These are phyloP conservation scores for Euphorbia celastroides DNA, from an alignment of 441 rosid genomes.

Conservation along the genomic window DNA sequence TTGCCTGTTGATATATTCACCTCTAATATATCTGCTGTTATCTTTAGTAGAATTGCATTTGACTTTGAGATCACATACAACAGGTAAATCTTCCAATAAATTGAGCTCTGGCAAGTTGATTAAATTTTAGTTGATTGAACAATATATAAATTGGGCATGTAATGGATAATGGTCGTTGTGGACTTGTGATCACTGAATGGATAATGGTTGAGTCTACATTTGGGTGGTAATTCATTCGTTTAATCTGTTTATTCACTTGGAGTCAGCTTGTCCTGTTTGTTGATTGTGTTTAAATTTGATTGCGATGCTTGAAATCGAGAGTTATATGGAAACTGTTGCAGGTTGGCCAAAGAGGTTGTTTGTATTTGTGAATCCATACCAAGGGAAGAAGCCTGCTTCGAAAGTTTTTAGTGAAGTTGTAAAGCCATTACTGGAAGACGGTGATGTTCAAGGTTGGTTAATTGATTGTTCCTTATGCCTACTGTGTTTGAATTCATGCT, in stretches of 20 bases:
- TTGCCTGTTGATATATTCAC: no score
- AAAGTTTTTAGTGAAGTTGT: constrained; percentile 59
- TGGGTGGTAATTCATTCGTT: constrained; percentile 38
- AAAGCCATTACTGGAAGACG: constrained; percentile 76
- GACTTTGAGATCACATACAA: no score
- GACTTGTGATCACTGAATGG: no score
- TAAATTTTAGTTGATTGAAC: no score
- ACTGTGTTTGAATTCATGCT: constrained; percentile 2
- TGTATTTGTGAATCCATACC: constrained; percentile 74
- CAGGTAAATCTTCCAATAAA: no score
- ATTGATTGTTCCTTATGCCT: background rate
- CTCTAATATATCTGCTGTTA: no score
- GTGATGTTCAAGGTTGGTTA: constrained; percentile 44
- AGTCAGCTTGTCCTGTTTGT: background rate
- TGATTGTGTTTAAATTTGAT: background rate
- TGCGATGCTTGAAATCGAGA: background rate
- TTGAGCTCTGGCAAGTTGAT: no score
- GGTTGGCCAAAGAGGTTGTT: constrained; percentile 77
- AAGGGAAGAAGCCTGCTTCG: constrained; percentile 70
- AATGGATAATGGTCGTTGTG: no score
- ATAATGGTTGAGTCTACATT: no score
- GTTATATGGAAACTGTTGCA: constrained; percentile 13
- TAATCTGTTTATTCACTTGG: background rate
- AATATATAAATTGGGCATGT: no score
- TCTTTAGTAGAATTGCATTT: no score